Base-by-base conservation (phyloP, 441 rosid genomes). In the Populus tomentosa region DNA sequence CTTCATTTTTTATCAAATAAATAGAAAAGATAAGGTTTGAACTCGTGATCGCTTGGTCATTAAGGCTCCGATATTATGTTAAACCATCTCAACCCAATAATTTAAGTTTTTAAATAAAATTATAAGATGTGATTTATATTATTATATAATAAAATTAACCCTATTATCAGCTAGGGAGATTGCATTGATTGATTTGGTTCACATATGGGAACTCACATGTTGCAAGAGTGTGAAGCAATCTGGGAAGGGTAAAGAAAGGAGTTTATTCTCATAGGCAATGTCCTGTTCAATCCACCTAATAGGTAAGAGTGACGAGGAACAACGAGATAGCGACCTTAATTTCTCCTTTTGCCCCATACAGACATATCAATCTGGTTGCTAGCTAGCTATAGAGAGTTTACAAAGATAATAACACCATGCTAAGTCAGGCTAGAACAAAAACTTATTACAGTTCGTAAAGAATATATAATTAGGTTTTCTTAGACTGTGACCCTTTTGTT, bases 241-340 rank as follows among this genome's bases (percentile, higher is more conserved):
- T 70, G 65, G 87, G 80, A 76, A 74, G 79, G 81, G 77, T 70
- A 33, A 82, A 78, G 87, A 85, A 79, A 80, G 64, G 82, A 80
- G 86, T 83, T 82, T 24, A 53, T 53, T 53, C 35, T 77, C 32
- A 70, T 64, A 82, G 83, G 76, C 70, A 79, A 79, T 40, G 90
- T 85, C 88, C 56, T 82, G 74, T 50, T 89, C 88, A 74, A 71
- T 84, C 88, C 90, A 89, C 85, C 91, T 84, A 85, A 78, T 84
- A 80, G 72, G 86, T 84, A 84, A 78, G 81, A 77, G 81, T 80
- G 85, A 82, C 70, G 79, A 80, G 79, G 87, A 86, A 88, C 86
- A 77, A 85, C 46, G 6, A 79, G 90, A 88, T 11, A 76, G 86
- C 50, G 89, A 88, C 89, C 28, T 70, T 72, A 30, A 30, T 30